A percentile compares a stretch with the other conserved stretches of the same genome.
phyloP scores from a whole-genome alignment of 805 yeast genomes.

The Metschnikowia similis region DNA sequence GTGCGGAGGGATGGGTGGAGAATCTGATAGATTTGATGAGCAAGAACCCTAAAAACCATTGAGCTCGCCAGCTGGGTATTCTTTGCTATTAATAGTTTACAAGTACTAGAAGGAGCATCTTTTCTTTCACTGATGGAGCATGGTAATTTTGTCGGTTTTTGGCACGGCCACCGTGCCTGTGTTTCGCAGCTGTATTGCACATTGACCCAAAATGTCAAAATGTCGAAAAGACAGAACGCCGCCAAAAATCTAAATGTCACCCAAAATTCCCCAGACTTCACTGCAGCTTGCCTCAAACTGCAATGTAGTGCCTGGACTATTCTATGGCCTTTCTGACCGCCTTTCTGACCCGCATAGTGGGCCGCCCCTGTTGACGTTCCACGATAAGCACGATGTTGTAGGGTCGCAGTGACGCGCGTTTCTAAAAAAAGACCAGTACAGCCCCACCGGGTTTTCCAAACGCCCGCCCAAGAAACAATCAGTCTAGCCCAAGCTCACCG shows the following conservation, averaged over 20 bases:
- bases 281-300: background rate
- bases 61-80: too few relatives aligned
- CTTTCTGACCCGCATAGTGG: background rate
- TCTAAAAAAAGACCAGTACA: background rate
- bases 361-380: background rate
- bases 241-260: background rate
- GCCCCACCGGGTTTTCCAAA: background rate
- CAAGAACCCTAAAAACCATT: slow-evolving; percentile 71
- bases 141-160: too few relatives aligned
- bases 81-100: background rate
- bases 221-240: background rate
- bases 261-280: background rate
- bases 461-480: background rate
- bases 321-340: too few relatives aligned
- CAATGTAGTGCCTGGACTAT: too few relatives aligned
- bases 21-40: slow-evolving; percentile 69
- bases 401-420: slow-evolving; percentile 1
- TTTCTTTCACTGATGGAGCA: too few relatives aligned
- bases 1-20: slow-evolving; percentile 88
- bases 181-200: background rate
- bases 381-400: background rate
- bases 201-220: background rate
- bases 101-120: background rate
- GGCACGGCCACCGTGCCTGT: background rate
- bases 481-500: background rate